Evolutionary conservation across 805 yeast genomes (phyloP).

Genomic region (Lipomyces yamadae): DNA sequence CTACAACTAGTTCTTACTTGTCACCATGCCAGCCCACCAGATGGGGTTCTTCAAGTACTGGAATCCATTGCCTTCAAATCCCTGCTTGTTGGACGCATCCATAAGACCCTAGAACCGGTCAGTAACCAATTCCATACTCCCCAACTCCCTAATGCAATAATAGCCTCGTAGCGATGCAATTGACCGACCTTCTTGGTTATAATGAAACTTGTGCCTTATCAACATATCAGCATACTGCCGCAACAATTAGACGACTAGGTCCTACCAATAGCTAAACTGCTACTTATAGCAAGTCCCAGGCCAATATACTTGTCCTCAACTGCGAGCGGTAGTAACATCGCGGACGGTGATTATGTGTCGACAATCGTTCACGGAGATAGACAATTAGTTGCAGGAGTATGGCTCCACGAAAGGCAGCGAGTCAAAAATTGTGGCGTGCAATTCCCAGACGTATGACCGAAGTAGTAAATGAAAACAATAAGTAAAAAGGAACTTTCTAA

Average conservation of each 20-base stretch:
- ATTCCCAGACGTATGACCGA: background rate
- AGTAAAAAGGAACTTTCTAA: background rate
- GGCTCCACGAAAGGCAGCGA: background rate
- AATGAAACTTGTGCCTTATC: constrained; percentile 56
- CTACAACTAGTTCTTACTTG: constrained; percentile 45
- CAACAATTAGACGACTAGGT: constrained; percentile 47
- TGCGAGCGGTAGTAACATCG: constrained; percentile 13
- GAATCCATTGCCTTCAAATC: constrained; percentile 71
- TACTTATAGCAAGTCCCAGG: constrained; percentile 80
- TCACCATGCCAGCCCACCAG: constrained; percentile 92
- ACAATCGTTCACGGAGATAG: background rate
- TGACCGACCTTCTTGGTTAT: constrained; percentile 66
- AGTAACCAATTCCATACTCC: background rate
- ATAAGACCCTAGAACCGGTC: constrained; percentile 59
- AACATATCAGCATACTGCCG: constrained; percentile 2
- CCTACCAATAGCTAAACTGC: constrained; percentile 87
- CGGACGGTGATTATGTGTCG: background rate
- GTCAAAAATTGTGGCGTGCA: background rate
- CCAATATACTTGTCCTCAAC: constrained; percentile 89
- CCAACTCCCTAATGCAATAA: background rate
- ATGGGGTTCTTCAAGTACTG: constrained; percentile 81
- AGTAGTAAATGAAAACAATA: background rate
- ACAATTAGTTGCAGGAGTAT: background rate
- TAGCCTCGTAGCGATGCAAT: background rate
- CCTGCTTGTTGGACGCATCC: constrained; percentile 66